Evolutionary conservation across 2,329 filamentous ascomycete genomes (phyloP).

Genomic region (Cadophora malorum): DNA sequence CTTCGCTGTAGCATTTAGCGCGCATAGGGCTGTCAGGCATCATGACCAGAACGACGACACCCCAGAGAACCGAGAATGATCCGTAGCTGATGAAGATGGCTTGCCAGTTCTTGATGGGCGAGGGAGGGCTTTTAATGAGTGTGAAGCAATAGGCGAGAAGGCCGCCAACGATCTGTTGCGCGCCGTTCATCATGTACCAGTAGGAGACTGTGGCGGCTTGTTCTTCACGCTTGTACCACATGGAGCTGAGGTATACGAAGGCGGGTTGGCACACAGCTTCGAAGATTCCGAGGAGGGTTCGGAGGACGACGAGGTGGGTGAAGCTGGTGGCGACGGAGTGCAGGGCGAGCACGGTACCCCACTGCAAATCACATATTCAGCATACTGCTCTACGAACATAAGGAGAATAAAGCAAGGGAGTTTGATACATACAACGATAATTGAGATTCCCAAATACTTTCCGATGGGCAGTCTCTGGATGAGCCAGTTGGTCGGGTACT

Average conservation of each 20-base stretch:
- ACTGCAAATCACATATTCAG: conserved; percentile 39
- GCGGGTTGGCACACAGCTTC: conserved; percentile 72
- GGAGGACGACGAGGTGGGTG: conserved; percentile 63
- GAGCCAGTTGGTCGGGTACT: conserved; percentile 49
- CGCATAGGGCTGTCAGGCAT: conserved; percentile 59
- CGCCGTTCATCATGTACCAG: conserved; percentile 76
- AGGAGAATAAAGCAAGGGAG: neutral
- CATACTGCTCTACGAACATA: neutral
- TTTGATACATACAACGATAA: conserved; percentile 41
- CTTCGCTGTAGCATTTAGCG: conserved; percentile 50
- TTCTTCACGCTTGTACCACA: conserved; percentile 77
- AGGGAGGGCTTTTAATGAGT: conserved; percentile 52
- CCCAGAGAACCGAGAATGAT: conserved; percentile 52
- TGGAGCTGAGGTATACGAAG: conserved; percentile 69
- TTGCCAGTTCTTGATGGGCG: conserved; percentile 65
- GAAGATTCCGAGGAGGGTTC: conserved; percentile 71
- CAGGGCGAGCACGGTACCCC: conserved; percentile 63
- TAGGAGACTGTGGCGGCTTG: conserved; percentile 67
- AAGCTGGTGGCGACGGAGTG: conserved; percentile 69
- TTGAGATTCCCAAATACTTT: conserved; percentile 45
- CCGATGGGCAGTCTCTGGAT: conserved; percentile 48
- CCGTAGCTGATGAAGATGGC: conserved; percentile 58
- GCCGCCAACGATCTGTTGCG: conserved; percentile 70
- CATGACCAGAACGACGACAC: conserved; percentile 51
- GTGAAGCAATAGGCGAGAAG: conserved; percentile 67